Conservation (phyloP, 495 filamentous ascomycete species). For the Aspergillus heteromorphus region DNA sequence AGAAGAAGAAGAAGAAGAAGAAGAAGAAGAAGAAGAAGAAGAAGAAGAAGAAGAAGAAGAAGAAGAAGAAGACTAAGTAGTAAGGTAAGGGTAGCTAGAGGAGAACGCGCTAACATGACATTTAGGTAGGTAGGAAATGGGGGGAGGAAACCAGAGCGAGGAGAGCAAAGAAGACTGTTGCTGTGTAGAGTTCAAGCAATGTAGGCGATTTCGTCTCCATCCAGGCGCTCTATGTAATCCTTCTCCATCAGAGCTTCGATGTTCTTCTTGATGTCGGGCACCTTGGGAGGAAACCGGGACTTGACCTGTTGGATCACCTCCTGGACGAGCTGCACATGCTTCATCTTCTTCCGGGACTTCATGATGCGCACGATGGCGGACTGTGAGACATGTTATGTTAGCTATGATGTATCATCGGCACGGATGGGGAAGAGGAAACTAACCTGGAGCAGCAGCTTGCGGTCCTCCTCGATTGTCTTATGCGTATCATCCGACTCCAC, state of each 20-base stretch:
- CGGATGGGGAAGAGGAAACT: slow-evolving; percentile 29
- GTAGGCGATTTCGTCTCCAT: slow-evolving; percentile 90
- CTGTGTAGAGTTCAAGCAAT: slow-evolving; percentile 54
- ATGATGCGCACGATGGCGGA: slow-evolving; percentile 98
- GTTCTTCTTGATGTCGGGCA: slow-evolving; percentile 97
- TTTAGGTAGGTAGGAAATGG: neutral
- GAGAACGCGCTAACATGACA: slow-evolving; percentile 1
- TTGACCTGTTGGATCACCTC: slow-evolving; percentile 95
- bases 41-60: neutral
- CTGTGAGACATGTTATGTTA: slow-evolving; percentile 45
- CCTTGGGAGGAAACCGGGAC: slow-evolving; percentile 86
- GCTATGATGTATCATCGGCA: slow-evolving; percentile 7
- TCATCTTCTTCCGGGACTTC: slow-evolving; percentile 99
- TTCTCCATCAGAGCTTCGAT: slow-evolving; percentile 99
- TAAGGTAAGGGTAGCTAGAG: too few relatives aligned
- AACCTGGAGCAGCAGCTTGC: slow-evolving; percentile 95
- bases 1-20: neutral
- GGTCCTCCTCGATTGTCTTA: slow-evolving; percentile 98
- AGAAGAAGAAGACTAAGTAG: too few relatives aligned
- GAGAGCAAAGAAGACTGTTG: neutral
- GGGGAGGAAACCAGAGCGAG: neutral
- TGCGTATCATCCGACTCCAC: slow-evolving; percentile 94
- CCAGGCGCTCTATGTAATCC: slow-evolving; percentile 93
- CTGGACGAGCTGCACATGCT: slow-evolving; percentile 85
- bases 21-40: neutral